phyloP scores from a whole-genome alignment of 148 eudicot species.

The Simmondsia chinensis region DNA sequence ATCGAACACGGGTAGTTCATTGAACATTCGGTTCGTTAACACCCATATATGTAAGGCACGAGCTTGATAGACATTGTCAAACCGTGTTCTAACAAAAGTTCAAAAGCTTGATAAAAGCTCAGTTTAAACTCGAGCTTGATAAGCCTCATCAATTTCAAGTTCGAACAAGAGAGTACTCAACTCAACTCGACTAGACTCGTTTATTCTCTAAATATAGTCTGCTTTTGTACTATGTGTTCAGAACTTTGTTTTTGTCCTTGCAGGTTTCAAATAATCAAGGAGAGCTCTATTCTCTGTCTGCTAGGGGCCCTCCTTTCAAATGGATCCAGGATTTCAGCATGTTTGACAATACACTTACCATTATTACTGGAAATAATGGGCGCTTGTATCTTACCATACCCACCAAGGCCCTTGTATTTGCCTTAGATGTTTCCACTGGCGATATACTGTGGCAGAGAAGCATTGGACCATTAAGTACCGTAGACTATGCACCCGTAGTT shows the following conservation, averaged over 20 bases:
- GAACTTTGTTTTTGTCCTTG: constrained; percentile 9
- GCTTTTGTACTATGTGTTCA: background rate
- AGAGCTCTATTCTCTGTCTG: constrained; percentile 60
- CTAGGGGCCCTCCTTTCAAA: constrained; percentile 45
- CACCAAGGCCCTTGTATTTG: constrained; percentile 36
- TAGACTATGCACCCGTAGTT: constrained; percentile 53
- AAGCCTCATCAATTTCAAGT: too few relatives aligned
- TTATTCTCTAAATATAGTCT: too few relatives aligned
- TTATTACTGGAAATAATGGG: constrained; percentile 79
- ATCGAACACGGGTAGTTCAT: too few relatives aligned
- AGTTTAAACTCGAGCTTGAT: too few relatives aligned
- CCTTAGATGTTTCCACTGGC: constrained; percentile 62
- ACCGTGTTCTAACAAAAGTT: too few relatives aligned
- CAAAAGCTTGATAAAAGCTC: too few relatives aligned
- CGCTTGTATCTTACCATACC: constrained; percentile 58
- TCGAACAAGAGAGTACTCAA: too few relatives aligned
- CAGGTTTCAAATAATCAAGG: constrained; percentile 82
- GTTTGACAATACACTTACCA: constrained; percentile 31
- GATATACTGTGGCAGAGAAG: constrained; percentile 61
- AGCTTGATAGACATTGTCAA: too few relatives aligned
- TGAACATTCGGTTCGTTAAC: too few relatives aligned
- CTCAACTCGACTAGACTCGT: too few relatives aligned
- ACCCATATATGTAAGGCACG: too few relatives aligned
- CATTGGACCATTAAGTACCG: constrained; percentile 60
- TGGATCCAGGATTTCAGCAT: constrained; percentile 80